phyloP scores from a whole-genome alignment of 164 flowering plant genomes.

The Vitis riparia region DNA sequence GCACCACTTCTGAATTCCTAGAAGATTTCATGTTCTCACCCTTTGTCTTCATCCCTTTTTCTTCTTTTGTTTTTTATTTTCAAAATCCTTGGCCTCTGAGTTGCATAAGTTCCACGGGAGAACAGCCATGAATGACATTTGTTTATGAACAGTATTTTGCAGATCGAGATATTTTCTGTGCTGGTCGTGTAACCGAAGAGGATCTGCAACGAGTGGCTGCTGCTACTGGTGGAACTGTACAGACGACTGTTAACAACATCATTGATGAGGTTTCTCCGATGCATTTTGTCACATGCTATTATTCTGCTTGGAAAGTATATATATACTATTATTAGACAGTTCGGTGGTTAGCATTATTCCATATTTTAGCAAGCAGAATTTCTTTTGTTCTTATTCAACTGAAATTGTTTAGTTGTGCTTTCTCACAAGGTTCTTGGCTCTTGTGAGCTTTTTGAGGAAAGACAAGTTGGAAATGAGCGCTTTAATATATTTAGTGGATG shows the following conservation, averaged over 20 bases:
- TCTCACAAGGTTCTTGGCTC: slow-evolving; percentile 79
- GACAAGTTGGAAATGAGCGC: slow-evolving; percentile 95
- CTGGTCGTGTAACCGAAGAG: slow-evolving; percentile 98
- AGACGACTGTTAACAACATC: slow-evolving; percentile 91
- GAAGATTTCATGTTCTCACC: too few species aligned
- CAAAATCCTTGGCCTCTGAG: neutral
- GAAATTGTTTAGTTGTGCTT: slow-evolving; percentile 2
- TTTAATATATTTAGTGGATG: slow-evolving; percentile 97
- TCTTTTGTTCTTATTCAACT: neutral
- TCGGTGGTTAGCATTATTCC: neutral
- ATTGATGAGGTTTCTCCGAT: slow-evolving; percentile 73
- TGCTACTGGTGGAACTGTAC: slow-evolving; percentile 96
- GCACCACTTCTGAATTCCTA: too few species aligned
- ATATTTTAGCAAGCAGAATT: neutral
- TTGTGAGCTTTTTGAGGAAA: slow-evolving; percentile 95
- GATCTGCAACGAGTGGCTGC: slow-evolving; percentile 93
- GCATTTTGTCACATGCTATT: neutral
- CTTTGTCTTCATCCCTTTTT: too few species aligned
- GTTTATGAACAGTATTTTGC: neutral
- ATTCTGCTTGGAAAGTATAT: neutral
- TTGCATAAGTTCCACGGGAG: too few species aligned
- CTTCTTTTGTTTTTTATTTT: neutral
- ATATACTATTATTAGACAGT: neutral
- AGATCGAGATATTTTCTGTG: slow-evolving; percentile 93
- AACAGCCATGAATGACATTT: neutral